Conservation (phyloP, 2,329 filamentous ascomycete species). For the Hypoxylon sp. region DNA sequence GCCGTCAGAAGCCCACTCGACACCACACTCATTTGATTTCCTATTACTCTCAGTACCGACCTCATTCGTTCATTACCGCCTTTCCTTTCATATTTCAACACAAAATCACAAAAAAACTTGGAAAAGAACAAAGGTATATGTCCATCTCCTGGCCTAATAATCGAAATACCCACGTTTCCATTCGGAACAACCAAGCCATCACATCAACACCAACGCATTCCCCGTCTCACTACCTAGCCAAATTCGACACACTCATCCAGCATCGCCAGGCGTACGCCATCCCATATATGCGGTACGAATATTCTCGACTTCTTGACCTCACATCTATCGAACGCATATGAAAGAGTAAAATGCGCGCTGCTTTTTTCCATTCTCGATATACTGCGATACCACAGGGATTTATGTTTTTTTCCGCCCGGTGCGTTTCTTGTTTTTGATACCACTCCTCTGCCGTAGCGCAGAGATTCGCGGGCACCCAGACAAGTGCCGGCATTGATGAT, state of each 20-base stretch:
- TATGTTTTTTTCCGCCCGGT: slow-evolving; percentile 43
- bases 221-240: slow-evolving; percentile 10
- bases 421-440: slow-evolving; percentile 52
- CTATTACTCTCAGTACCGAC: slow-evolving; percentile 49
- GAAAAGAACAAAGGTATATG: slow-evolving; percentile 34
- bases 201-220: slow-evolving; percentile 13
- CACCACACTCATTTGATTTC: slow-evolving; percentile 47
- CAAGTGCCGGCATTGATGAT: slow-evolving; percentile 22
- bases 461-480: slow-evolving; percentile 35
- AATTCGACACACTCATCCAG: slow-evolving; percentile 19
- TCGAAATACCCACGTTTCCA: slow-evolving; percentile 25
- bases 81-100: slow-evolving; percentile 51
- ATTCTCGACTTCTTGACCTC: slow-evolving; percentile 22
- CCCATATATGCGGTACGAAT: slow-evolving; percentile 37
- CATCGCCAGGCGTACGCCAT: slow-evolving; percentile 27
- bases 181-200: slow-evolving; percentile 20
- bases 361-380: slow-evolving; percentile 49
- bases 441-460: slow-evolving; percentile 43
- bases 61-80: slow-evolving; percentile 52
- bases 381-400: slow-evolving; percentile 48
- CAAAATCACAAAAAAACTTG: slow-evolving; percentile 45
- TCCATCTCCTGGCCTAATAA: slow-evolving; percentile 43
- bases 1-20: slow-evolving; percentile 24
- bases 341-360: slow-evolving; percentile 31
- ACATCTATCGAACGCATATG: slow-evolving; percentile 20